Percentiles rank a stretch among this genome's conserved stretches.
These are phyloP conservation scores for Kodamaea leandrae DNA, from an alignment of 805 yeast species.

Conservation along the genomic window DNA sequence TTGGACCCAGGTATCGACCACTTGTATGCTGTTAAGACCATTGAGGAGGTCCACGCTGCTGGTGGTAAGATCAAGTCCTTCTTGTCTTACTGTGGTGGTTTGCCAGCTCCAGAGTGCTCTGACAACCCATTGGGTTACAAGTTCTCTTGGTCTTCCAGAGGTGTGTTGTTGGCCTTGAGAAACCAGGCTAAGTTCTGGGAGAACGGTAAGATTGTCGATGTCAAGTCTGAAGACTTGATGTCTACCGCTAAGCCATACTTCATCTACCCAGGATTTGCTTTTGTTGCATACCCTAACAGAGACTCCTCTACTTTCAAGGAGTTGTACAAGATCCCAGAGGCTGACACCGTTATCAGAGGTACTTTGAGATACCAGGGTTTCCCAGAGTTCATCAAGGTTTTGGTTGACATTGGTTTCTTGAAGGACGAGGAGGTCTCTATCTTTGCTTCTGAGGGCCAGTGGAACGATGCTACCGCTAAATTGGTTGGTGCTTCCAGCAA, in stretches of 20 bases:
- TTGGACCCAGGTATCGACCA: conserved; percentile 99
- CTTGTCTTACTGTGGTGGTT: conserved; percentile 97
- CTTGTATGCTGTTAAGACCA: conserved; percentile 96
- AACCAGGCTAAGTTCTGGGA: conserved; percentile 88
- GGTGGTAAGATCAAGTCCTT: conserved; percentile 94
- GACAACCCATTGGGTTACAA: conserved; percentile 98
- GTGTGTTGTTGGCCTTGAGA: conserved; percentile 92
- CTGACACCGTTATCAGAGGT: conserved; percentile 94
- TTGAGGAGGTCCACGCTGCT: conserved; percentile 88
- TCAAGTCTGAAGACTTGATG: conserved; percentile 91
- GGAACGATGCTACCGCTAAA: conserved; percentile 85
- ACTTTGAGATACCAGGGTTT: conserved; percentile 97
- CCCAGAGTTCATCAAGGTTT: conserved; percentile 95
- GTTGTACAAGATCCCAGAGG: conserved; percentile 93
- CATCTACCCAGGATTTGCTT: conserved; percentile 92
- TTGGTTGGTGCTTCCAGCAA: conserved; percentile 73
- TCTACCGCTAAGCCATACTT: conserved; percentile 91
- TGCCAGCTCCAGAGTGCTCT: conserved; percentile 97
- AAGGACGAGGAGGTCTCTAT: conserved; percentile 67
- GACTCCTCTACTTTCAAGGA: conserved; percentile 94
- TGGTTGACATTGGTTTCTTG: conserved; percentile 91
- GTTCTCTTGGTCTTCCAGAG: conserved; percentile 99
- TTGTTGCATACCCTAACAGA: conserved; percentile 96
- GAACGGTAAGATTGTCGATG: conserved; percentile 77
- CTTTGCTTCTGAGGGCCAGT: conserved; percentile 59